Evolutionary conservation across 352 stramenopile species (phyloP).

Genomic region (Pythium insidiosum): DNA sequence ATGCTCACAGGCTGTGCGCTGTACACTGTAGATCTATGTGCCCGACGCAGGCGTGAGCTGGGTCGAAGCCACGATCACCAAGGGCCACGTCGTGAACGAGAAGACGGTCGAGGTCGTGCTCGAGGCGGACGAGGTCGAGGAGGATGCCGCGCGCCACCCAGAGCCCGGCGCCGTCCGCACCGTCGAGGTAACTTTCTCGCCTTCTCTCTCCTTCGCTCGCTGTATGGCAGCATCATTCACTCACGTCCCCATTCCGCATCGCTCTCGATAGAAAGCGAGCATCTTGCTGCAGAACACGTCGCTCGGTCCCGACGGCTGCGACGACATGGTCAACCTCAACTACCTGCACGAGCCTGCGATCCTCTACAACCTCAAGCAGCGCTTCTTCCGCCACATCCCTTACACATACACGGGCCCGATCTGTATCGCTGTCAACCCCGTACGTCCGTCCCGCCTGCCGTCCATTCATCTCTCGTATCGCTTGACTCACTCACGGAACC

Average conservation of each 20-base stretch:
- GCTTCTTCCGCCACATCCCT: constrained; percentile 83
- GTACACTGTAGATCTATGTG: constrained; percentile 63
- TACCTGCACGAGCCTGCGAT: constrained; percentile 90
- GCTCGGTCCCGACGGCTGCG: constrained; percentile 41
- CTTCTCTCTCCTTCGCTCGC: too few species aligned
- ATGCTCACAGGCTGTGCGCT: neutral
- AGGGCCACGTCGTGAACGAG: constrained; percentile 71
- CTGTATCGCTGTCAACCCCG: constrained; percentile 96
- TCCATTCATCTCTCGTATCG: too few species aligned
- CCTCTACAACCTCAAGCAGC: constrained; percentile 87
- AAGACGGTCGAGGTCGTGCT: constrained; percentile 77
- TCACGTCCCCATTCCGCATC: constrained; percentile 3
- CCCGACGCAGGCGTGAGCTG: constrained; percentile 69
- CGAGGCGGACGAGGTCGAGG: constrained; percentile 57
- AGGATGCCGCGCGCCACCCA: constrained; percentile 55
- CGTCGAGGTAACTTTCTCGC: constrained; percentile 39
- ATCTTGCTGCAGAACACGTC: constrained; percentile 74
- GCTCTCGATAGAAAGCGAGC: constrained; percentile 44
- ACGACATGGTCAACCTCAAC: constrained; percentile 85
- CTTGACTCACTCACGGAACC: too few species aligned
- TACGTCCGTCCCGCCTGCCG: constrained; percentile 41
- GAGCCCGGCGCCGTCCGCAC: constrained; percentile 40
- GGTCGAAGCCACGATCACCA: constrained; percentile 79
- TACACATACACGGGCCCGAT: constrained; percentile 97
- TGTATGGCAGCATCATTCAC: too few species aligned